A percentile compares a stretch with the other conserved stretches of the same genome.
Conservation (phyloP, 2,329 filamentous ascomycete genomes). For the Aspergillus sp. region DNA sequence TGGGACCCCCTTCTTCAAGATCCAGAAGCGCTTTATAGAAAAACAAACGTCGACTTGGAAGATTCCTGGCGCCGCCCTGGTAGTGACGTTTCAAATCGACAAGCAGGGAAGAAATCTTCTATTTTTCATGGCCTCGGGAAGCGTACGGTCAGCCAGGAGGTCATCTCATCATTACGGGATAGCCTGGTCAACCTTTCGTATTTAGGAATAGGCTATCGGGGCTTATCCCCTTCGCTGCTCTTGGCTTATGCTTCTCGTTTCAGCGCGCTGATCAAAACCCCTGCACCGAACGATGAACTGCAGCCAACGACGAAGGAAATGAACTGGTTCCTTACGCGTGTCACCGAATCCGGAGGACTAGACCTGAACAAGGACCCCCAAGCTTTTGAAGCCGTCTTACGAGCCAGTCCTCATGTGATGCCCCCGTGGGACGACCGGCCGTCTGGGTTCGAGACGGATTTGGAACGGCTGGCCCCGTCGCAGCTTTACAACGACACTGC, state of each 20-base stretch:
- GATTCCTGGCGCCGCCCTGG: slow-evolving; percentile 29
- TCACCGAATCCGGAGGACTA: slow-evolving; percentile 44
- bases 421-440: slow-evolving; percentile 25
- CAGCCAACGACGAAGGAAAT: slow-evolving; percentile 22
- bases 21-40: slow-evolving; percentile 17
- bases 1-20: slow-evolving; percentile 28
- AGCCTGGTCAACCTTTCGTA: slow-evolving; percentile 41
- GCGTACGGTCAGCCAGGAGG: slow-evolving; percentile 50
- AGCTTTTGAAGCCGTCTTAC: slow-evolving; percentile 35
- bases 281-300: slow-evolving; percentile 14
- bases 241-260: slow-evolving; percentile 14
- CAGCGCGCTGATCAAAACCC: slow-evolving; percentile 12
- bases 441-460: slow-evolving; percentile 9
- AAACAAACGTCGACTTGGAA: slow-evolving; percentile 29
- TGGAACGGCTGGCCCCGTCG: slow-evolving; percentile 16
- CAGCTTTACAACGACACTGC: slow-evolving; percentile 28
- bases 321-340: slow-evolving; percentile 39
- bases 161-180: slow-evolving; percentile 49
- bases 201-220: slow-evolving; percentile 30
- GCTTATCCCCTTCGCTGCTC: slow-evolving; percentile 24
- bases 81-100: slow-evolving; percentile 4
- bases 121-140: slow-evolving; percentile 35
- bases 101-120: slow-evolving; percentile 10
- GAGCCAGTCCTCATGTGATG: slow-evolving; percentile 19
- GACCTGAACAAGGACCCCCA: slow-evolving; percentile 39